A percentile compares a stretch with the other conserved stretches of the same genome.
Evolutionary conservation across 768 basidiomycete species (phyloP).

Genomic region (Austroboletus eburneus): DNA sequence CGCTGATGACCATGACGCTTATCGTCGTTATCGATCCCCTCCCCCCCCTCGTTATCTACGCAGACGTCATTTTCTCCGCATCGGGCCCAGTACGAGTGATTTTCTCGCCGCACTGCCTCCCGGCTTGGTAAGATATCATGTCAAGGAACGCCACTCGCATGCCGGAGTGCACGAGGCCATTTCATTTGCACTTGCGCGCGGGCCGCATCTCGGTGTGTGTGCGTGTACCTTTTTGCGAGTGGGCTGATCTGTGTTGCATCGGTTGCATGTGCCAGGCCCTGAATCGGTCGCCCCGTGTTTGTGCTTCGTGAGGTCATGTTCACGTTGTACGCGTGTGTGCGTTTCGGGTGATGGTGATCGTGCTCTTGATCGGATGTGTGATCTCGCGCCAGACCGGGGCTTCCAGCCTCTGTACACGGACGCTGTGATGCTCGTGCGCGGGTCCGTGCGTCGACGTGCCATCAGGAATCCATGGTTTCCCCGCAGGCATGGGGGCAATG

Average conservation of each 20-base stretch:
- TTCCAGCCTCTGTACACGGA: too few relatives aligned
- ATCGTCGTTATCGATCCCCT: constrained; percentile 13
- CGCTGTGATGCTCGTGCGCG: too few relatives aligned
- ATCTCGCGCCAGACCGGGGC: too few relatives aligned
- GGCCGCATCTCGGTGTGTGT: too few relatives aligned
- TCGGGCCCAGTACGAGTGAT: constrained; percentile 13
- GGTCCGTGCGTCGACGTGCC: too few relatives aligned
- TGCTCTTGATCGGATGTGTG: background rate
- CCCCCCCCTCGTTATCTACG: constrained; percentile 7
- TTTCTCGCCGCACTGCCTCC: constrained; percentile 18
- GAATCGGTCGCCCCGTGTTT: background rate
- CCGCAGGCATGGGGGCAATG: constrained; percentile 7
- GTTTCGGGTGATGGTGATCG: constrained; percentile 4
- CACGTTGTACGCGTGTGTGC: constrained; percentile 15
- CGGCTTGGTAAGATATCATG: background rate
- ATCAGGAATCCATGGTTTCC: constrained; percentile 3
- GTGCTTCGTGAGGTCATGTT: constrained; percentile 8
- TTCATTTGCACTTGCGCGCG: constrained; percentile 15
- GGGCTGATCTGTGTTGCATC: background rate
- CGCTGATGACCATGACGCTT: too few relatives aligned
- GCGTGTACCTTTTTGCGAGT: constrained; percentile 9
- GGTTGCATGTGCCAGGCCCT: too few relatives aligned
- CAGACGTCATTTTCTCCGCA: constrained; percentile 15
- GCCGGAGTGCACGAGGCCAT: constrained; percentile 19
- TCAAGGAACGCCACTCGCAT: constrained; percentile 16